These are phyloP conservation scores for Boletus subcaerulescens DNA, from an alignment of 768 basidiomycete genomes.

Conservation along the genomic window DNA sequence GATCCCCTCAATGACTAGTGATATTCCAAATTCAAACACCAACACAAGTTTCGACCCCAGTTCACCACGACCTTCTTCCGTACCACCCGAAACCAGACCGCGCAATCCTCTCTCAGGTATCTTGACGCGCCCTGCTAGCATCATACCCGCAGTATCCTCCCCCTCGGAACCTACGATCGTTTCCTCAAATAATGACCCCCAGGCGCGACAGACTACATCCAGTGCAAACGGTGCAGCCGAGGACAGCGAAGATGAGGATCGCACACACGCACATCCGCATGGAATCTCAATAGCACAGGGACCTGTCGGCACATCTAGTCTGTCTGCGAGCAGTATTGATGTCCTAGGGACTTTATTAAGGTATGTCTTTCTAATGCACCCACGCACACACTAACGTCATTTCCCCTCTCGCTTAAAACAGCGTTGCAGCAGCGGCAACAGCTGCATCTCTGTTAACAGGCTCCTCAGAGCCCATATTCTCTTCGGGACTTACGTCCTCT, in stretches of 20 bases:
- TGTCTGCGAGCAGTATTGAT: slow-evolving; percentile 76
- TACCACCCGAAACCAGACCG: slow-evolving; percentile 30
- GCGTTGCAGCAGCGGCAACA: slow-evolving; percentile 90
- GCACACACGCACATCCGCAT: slow-evolving; percentile 14
- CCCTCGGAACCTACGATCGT: slow-evolving; percentile 5
- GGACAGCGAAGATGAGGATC: slow-evolving; percentile 18
- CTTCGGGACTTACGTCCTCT: slow-evolving; percentile 50
- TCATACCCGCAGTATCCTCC: slow-evolving; percentile 23
- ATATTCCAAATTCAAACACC: slow-evolving; percentile 4
- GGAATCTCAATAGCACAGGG: slow-evolving; percentile 26
- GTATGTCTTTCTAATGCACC: slow-evolving; percentile 37
- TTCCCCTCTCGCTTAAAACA: slow-evolving; percentile 24
- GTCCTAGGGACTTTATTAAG: slow-evolving; percentile 81
- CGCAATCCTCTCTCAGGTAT: slow-evolving; percentile 38
- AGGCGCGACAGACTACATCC: neutral
- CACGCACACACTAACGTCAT: neutral
- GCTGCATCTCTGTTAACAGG: slow-evolving; percentile 82
- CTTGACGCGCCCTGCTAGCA: slow-evolving; percentile 37
- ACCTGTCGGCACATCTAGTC: slow-evolving; percentile 31
- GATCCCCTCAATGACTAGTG: neutral
- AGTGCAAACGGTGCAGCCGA: slow-evolving; percentile 1
- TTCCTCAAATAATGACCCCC: slow-evolving; percentile 3
- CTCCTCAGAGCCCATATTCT: slow-evolving; percentile 61
- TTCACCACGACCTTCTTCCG: slow-evolving; percentile 18
- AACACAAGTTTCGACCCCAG: slow-evolving; percentile 4